Evolutionary conservation across 1,284 basidiomycete genomes (phyloP), one percentile per base, ranked within the genome.

Genomic region (Exsudoporus floridanus): DNA sequence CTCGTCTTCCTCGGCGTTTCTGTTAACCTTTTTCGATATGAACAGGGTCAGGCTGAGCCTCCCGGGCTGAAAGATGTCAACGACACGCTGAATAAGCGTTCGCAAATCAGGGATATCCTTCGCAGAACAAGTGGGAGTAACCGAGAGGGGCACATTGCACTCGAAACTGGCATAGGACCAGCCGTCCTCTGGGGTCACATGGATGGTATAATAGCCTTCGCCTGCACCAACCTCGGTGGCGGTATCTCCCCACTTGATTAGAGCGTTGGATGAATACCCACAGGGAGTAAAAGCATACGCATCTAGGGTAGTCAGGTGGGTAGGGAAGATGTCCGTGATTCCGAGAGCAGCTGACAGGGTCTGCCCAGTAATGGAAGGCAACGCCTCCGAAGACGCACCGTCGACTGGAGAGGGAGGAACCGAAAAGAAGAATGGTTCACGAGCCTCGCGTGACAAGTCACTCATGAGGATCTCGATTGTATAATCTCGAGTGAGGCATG

Each of bases 401-500:
- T 67, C 64, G 50, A 64, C 57, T 30, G 67, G 65, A 16, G 67
- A 63, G 31, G 70, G 64, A 21, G 71, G 65, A 16, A 56, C 58
- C 45, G 82, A 75, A 59, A 85, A 86, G 70, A 89, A 90, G 80
- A 99, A 99, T 1, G 86, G 83, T 14, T 77, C 75, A 54, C 93
- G 84, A 13, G 90, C 88, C 33, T 77, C 72, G 4, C 88, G 81
- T 4, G 87, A 82, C n/a, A 99, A 83, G 63, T 93, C 84, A 46
- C 94, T 94, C 97, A 99, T 99, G 66, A 99, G 84, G 65, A 99
- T 96, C 74, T 99, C 97, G 65, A 99, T 90, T 43, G 97, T 99
- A 70, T 90, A 95, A 73, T 99, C 97, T 60, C 71, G 76, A 57
- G 62, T 64, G 56, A 63, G 53, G 54, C 64, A 56, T 56, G 62